Conservation (phyloP, 306 rosid species). For the barrel medic (Medicago truncatula) region MtrunA17r5.0-ANR NC_053046.1:41399001-41399500, state of each 20-base stretch:
- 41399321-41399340: slow-evolving; percentile 41
- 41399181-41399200: slow-evolving; percentile 53
- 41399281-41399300: slow-evolving; percentile 66
- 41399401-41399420: slow-evolving; percentile 41
- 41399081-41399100: slow-evolving; percentile 65
- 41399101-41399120: slow-evolving; percentile 38
- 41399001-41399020: slow-evolving; percentile 45
- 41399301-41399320: slow-evolving; percentile 64
- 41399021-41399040: slow-evolving; percentile 53
- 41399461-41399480: neutral
- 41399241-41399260: slow-evolving; percentile 83
- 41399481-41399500: neutral
- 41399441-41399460: neutral
- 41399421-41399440: neutral
- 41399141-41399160: slow-evolving; percentile 53
- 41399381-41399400: slow-evolving; percentile 52
- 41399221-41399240: slow-evolving; percentile 87
- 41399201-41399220: slow-evolving; percentile 68
- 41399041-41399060: slow-evolving; percentile 60
- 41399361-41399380: slow-evolving; percentile 39
- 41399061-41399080: slow-evolving; percentile 67
- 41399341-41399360: slow-evolving; percentile 40
- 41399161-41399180: slow-evolving; percentile 60
- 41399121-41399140: slow-evolving; percentile 48
- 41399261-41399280: slow-evolving; percentile 88